Evolutionary conservation across 2,329 filamentous ascomycete genomes (phyloP), one percentile per base, ranked within the genome.

Genomic region (Xylaria multiplex): DNA sequence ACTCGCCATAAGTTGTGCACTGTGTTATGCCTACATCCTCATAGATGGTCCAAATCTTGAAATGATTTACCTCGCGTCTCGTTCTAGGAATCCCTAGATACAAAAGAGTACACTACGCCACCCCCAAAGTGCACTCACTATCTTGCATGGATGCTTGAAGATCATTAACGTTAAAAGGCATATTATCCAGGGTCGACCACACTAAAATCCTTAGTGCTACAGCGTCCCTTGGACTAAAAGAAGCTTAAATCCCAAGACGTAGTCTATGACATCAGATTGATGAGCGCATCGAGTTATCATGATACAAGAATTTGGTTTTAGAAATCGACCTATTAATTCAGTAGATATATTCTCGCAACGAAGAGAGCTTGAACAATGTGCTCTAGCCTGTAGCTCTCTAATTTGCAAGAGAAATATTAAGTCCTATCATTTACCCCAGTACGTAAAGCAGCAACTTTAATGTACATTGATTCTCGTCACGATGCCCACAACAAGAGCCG

Each of bases 401-500:
- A n/a, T 59, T 50, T 5, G 27, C 27, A 2, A 0, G 16, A 13
- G 3, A 6, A 8, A 24, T 32, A 8, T 14, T 6, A 30, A 19
- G 50, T 55, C 30, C 16, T 58, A 32, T 40, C 35, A 64, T 55
- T 56, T 7, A 46, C 14, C 11, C 4, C n/a, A 22, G n/a, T 24
- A 49, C 2, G 7, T 22, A 35, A 14, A 56, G 14, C 27, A 40
- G n/a, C 27, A 61, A 2, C 8, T 4, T 24, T 5, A 16, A 54
- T 50, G 32, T 22, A 22, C 19, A 55, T 19, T 14, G 7, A 22
- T 49, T 59, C 22, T 14, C 11, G 24, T 42, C 43, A 48, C 16
- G 16, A 75, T 75, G 72, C 69, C 72, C 8, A 73, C 69, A 0
- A 75, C 70, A 14, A 67, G 72, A 65, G 73, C 73, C 9, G 68